Evolutionary conservation across 306 rosid genomes (phyloP).

Genomic region (Malus sieversii): DNA sequence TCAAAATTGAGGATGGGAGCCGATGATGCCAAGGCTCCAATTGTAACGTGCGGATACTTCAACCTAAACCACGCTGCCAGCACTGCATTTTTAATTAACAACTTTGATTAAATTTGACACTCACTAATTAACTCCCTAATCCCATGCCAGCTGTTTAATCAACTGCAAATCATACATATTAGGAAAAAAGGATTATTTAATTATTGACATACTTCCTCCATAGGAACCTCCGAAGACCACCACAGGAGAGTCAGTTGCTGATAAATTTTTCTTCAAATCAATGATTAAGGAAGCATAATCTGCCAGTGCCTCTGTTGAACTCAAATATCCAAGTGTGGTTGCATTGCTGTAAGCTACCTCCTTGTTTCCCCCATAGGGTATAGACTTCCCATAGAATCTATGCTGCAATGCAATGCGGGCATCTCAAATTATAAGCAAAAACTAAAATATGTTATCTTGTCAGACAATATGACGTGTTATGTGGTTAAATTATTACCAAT

Average conservation of each 20-base stretch:
- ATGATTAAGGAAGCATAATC: slow-evolving; percentile 72
- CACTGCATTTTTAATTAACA: slow-evolving; percentile 36
- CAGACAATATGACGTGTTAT: not conserved
- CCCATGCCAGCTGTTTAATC: not conserved
- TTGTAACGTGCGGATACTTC: slow-evolving; percentile 73
- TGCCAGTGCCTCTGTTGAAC: slow-evolving; percentile 76
- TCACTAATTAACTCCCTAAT: too few relatives aligned
- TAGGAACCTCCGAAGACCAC: slow-evolving; percentile 90
- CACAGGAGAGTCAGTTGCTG: slow-evolving; percentile 64
- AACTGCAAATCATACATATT: not conserved
- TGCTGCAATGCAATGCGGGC: slow-evolving; percentile 40
- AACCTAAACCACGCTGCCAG: slow-evolving; percentile 80
- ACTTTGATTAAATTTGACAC: too few relatives aligned
- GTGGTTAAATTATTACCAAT: not conserved
- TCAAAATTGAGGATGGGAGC: slow-evolving; percentile 70
- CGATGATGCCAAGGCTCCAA: slow-evolving; percentile 86
- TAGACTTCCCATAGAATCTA: slow-evolving; percentile 81
- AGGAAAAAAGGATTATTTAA: not conserved
- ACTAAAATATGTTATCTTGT: not conserved
- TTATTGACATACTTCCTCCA: slow-evolving; percentile 65
- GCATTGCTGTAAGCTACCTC: slow-evolving; percentile 40
- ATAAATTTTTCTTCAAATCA: slow-evolving; percentile 56
- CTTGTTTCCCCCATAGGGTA: slow-evolving; percentile 59
- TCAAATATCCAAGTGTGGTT: slow-evolving; percentile 60
- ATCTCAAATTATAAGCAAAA: not conserved